Conservation (phyloP, 768 basidiomycete species). For the Leucocoprinus birnbaumii region DNA sequence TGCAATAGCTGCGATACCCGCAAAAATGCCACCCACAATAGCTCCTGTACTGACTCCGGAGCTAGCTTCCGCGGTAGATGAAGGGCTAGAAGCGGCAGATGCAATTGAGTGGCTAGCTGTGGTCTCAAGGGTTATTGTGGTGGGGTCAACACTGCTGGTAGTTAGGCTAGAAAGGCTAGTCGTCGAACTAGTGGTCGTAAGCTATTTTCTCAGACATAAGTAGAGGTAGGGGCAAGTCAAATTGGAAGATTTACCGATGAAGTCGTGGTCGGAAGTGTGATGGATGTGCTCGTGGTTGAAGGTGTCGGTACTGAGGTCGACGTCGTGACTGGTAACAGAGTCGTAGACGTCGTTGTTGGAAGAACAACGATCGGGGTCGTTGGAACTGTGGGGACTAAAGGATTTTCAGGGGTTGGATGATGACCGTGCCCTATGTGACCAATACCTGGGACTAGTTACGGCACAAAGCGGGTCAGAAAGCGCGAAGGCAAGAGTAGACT, state of each 20-base stretch:
- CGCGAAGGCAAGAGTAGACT: neutral
- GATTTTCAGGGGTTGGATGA: neutral
- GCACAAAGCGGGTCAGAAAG: neutral
- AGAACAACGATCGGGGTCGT: neutral
- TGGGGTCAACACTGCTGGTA: neutral
- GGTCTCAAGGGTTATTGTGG: neutral
- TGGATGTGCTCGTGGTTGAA: neutral
- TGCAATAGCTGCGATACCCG: conserved; percentile 41
- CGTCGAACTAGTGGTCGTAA: neutral
- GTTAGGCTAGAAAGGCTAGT: neutral
- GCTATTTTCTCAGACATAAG: neutral
- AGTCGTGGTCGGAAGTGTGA: neutral
- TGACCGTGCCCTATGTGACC: neutral
- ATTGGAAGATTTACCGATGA: neutral
- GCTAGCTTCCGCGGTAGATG: neutral
- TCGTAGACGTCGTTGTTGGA: neutral
- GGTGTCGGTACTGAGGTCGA: neutral
- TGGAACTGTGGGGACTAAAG: neutral
- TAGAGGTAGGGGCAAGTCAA: neutral
- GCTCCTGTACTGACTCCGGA: conserved; percentile 24
- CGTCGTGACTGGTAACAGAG: neutral
- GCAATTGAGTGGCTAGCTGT: neutral
- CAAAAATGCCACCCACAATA: conserved; percentile 40
- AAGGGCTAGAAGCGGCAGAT: neutral
- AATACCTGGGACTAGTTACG: neutral